Evolutionary conservation across 2,329 filamentous ascomycete genomes (phyloP).

Genomic region (Verticillium tricorpus): DNA sequence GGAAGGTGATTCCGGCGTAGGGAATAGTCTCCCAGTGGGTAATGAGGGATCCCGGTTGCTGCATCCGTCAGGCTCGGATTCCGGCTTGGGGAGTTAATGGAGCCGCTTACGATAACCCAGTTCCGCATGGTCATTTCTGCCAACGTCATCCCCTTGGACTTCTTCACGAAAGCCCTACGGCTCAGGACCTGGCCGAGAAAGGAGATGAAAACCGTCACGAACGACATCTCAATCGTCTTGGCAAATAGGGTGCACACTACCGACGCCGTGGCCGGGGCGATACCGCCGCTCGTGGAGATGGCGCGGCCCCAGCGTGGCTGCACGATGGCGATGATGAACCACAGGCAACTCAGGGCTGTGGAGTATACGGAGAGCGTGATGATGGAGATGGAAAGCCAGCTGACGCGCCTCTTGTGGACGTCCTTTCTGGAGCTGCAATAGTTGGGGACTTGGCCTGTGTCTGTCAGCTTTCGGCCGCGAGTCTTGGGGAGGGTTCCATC

Average conservation of each 20-base stretch:
- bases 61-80: background rate
- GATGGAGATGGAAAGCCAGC: constrained; percentile 47
- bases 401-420: constrained; percentile 24
- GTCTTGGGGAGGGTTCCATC: background rate
- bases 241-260: constrained; percentile 65
- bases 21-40: constrained; percentile 63
- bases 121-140: constrained; percentile 74
- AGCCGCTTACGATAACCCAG: constrained; percentile 54
- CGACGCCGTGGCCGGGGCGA: constrained; percentile 61
- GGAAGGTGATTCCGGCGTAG: constrained; percentile 57
- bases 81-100: background rate
- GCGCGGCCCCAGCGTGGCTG: constrained; percentile 58
- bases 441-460: constrained; percentile 21
- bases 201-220: constrained; percentile 71
- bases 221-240: constrained; percentile 73
- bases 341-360: constrained; percentile 60
- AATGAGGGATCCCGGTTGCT: constrained; percentile 66
- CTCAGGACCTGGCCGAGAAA: constrained; percentile 72
- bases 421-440: constrained; percentile 27
- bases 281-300: constrained; percentile 47
- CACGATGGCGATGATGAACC: constrained; percentile 55
- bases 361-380: constrained; percentile 55
- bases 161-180: constrained; percentile 58
- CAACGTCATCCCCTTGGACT: constrained; percentile 62
- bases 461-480: background rate